A percentile compares a stretch with the other conserved stretches of the same genome.
Evolutionary conservation across 768 basidiomycete genomes (phyloP).

Genomic region (Pisolithus albus): DNA sequence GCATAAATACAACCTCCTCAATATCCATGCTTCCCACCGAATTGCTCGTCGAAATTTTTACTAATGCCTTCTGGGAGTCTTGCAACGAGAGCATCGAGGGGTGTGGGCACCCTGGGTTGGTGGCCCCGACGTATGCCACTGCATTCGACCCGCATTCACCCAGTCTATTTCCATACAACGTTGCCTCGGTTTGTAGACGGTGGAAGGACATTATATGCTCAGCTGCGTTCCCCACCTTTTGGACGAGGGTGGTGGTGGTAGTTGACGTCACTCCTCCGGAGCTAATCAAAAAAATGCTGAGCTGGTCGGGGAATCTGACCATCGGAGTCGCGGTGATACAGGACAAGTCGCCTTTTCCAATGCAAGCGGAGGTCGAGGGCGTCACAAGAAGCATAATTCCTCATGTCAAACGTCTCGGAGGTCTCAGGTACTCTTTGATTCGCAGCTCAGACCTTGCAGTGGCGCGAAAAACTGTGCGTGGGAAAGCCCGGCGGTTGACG

Average conservation of each 20-base stretch:
- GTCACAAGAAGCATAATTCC: not conserved
- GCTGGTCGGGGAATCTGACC: not conserved
- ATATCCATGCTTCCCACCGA: not conserved
- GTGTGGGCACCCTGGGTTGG: not conserved
- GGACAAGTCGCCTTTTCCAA: not conserved
- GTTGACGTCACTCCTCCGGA: not conserved
- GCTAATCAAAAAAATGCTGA: not conserved
- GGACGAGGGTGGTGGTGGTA: not conserved
- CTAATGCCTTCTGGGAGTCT: not conserved
- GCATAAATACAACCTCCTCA: not conserved
- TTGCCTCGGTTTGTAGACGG: not conserved
- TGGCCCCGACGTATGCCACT: not conserved
- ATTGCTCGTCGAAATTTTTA: slow-evolving; percentile 1
- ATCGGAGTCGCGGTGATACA: not conserved
- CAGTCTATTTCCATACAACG: slow-evolving; percentile 1
- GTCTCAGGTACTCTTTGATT: not conserved
- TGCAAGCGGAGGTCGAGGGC: not conserved
- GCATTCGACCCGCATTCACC: not conserved
- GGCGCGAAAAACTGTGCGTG: not conserved
- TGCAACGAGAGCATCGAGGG: not conserved
- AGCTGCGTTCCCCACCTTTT: not conserved
- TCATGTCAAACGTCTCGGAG: not conserved
- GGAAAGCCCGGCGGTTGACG: not conserved
- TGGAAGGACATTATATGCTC: slow-evolving; percentile 3
- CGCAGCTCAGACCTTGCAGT: slow-evolving; percentile 3